Percentiles rank a stretch among this genome's conserved stretches.
These are phyloP conservation scores for Epichloe sp. DNA, from an alignment of 2,329 filamentous ascomycete genomes.

Conservation along the genomic window DNA sequence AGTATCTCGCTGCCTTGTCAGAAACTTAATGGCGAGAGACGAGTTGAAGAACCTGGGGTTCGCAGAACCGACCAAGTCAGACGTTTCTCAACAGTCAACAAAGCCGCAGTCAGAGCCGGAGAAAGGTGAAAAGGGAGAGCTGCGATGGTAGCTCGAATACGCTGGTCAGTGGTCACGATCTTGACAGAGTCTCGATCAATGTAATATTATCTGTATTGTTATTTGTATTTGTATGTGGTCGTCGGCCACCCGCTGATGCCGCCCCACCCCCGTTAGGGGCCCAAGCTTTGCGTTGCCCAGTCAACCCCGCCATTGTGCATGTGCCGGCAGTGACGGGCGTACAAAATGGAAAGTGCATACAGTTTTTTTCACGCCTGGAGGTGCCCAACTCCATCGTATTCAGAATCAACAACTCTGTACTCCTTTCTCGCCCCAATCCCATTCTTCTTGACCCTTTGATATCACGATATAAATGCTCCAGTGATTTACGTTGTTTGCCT, in stretches of 20 bases:
- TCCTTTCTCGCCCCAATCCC: not conserved
- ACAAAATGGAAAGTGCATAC: slow-evolving; percentile 6
- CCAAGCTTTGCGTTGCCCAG: slow-evolving; percentile 11
- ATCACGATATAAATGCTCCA: not conserved
- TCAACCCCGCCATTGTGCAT: slow-evolving; percentile 8
- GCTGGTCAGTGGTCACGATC: not conserved
- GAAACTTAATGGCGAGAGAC: slow-evolving; percentile 92
- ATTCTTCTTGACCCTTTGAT: not conserved
- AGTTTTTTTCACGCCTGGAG: not conserved
- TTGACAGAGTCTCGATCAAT: not conserved
- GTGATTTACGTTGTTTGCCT: not conserved
- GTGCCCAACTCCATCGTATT: slow-evolving; percentile 3
- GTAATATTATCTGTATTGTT: not conserved
- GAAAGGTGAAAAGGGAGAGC: slow-evolving; percentile 24
- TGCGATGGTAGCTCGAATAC: slow-evolving; percentile 19
- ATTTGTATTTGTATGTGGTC: not conserved
- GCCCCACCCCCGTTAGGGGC: not conserved
- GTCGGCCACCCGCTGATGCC: not conserved
- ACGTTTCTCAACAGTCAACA: slow-evolving; percentile 4
- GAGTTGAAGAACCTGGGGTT: slow-evolving; percentile 92
- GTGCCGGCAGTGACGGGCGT: slow-evolving; percentile 4
- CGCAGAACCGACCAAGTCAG: slow-evolving; percentile 17
- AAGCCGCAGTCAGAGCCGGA: slow-evolving; percentile 15
- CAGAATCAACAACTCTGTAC: slow-evolving; percentile 4
- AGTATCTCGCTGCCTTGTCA: slow-evolving; percentile 17